Evolutionary conservation across 164 flowering plant genomes (phyloP), one percentile per base, ranked within the genome.

Genomic region (Kalanchoe fedtschenkoi): DNA sequence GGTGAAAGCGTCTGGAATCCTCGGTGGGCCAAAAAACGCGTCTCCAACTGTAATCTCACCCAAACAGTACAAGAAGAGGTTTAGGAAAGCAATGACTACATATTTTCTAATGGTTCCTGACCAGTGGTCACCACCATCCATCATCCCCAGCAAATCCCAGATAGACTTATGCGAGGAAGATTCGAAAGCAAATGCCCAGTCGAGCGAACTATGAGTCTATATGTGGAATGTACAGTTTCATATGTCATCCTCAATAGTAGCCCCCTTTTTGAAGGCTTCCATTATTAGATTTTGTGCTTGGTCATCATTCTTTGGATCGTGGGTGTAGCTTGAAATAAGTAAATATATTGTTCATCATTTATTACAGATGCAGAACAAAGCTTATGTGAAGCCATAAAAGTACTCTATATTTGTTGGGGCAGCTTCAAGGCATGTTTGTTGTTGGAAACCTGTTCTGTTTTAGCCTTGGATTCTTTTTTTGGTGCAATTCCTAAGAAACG

Each of bases 1-100:
- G 99, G 99, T 91, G 54, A 95, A 95, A 69, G 78, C 96, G 61
- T 84, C 99, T 0, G 96, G 97, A 55, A 88, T 95, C 34, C 82
- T 95, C 16, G 99, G 99, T 6, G 97, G 96, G 15, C 83, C 86
- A 16, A 95, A 76, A 69, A 88, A 89, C 63, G 44, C 80, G 0
- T 65, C 95, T 21, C 99, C 99, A 7, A 95, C 99, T 16, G 96
- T 95, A 19, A 87, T 95, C 41, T 95, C 99, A 14, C 99, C 99
- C 9, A 85, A 77, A 72, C 96, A 91, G 64, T 95, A 95, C 81
- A 91, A 95, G 81, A 95, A 83, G 62, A 78, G 99, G 65, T 95
- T 95, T 78, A 80, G 99, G 65, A 95, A 95, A 75, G 97, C 99
- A 53, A 95, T 91, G 99, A 83, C 96, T 15, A 81, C 86, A 5